Conservation (phyloP, 164 flowering plant genomes). For the Kalanchoe fedtschenkoi region DNA sequence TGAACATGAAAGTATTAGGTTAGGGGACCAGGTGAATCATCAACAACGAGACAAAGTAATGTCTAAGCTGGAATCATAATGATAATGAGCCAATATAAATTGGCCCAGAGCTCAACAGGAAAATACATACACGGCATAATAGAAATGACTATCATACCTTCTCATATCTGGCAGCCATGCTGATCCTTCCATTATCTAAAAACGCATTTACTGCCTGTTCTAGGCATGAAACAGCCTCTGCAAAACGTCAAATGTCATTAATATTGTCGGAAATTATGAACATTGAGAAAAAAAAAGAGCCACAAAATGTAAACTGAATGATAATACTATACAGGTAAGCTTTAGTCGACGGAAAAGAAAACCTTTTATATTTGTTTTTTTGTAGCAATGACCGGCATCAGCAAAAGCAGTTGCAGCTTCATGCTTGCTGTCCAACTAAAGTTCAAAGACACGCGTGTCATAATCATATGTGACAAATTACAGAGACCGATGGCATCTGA, state of each 20-base stretch:
- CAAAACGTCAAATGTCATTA: no score
- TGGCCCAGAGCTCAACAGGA: background rate
- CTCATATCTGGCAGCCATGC: slow-evolving; percentile 82
- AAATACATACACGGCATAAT: background rate
- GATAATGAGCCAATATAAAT: background rate
- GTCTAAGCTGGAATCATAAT: background rate
- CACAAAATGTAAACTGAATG: background rate
- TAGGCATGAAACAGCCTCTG: slow-evolving; percentile 75
- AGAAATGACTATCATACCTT: slow-evolving; percentile 35
- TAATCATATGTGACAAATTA: background rate
- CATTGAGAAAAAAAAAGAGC: background rate
- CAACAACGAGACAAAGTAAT: background rate
- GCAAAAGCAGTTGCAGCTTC: slow-evolving; percentile 48
- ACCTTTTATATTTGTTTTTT: slow-evolving; percentile 36
- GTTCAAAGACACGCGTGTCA: slow-evolving; percentile 4
- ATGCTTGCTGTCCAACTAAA: slow-evolving; percentile 46
- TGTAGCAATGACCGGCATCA: slow-evolving; percentile 43
- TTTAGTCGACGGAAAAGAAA: slow-evolving; percentile 3
- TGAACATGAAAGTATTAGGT: slow-evolving; percentile 18
- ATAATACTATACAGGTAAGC: background rate
- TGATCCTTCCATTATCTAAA: slow-evolving; percentile 70
- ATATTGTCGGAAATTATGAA: no score
- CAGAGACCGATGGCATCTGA: background rate
- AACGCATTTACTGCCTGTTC: slow-evolving; percentile 53
- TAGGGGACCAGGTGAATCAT: background rate